Evolutionary conservation across 768 basidiomycete genomes (phyloP), one percentile per base, ranked within the genome.

Genomic region (Mycena pura): DNA sequence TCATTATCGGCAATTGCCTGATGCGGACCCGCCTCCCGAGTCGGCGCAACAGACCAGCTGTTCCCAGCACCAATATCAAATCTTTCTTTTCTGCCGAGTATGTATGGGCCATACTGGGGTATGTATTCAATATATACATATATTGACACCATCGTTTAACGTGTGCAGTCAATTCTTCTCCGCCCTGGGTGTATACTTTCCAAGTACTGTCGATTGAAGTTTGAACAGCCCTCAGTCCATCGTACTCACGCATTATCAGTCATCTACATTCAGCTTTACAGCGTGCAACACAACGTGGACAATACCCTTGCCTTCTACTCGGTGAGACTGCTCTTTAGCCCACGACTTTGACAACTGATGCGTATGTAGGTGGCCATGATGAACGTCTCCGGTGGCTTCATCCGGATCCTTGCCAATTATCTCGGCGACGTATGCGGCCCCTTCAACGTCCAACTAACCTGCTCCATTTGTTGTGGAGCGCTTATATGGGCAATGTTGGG

Each of bases 231-330:
- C n/a, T n/a, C n/a, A n/a, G n/a, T n/a, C n/a, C n/a, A n/a, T n/a
- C n/a, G n/a, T n/a, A n/a, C n/a, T n/a, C n/a, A n/a, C n/a, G n/a
- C n/a, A n/a, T n/a, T n/a, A n/a, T n/a, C 24, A 44, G 52, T 43
- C 11, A 25, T 54, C 38, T 54, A 54, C 36, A 54, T 54, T 21
- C 52, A 54, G 29, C 52, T 54, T 28, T 28, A 41, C 14, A 54
- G 52, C 29, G 27, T 54, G 6, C 52, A 54, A 39, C 52, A 43
- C 41, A 39, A 39, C 3, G 27, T 54, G 8, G 25, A 28, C 22
- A 40, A n/a, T 40, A 25, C 5, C 8, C 52, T 54, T 21, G 52
- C 52, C 3, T 54, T 54, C 40, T 54, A 54, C 27, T 40, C 52
- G 13, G 52, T 54, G 13, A 29, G 43, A 39, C 5, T 19, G 19